Percentiles rank a stretch among this genome's conserved stretches.
Conservation (phyloP, 495 filamentous ascomycete species). For the Pseudoneurospora amorphoporcata region DNA sequence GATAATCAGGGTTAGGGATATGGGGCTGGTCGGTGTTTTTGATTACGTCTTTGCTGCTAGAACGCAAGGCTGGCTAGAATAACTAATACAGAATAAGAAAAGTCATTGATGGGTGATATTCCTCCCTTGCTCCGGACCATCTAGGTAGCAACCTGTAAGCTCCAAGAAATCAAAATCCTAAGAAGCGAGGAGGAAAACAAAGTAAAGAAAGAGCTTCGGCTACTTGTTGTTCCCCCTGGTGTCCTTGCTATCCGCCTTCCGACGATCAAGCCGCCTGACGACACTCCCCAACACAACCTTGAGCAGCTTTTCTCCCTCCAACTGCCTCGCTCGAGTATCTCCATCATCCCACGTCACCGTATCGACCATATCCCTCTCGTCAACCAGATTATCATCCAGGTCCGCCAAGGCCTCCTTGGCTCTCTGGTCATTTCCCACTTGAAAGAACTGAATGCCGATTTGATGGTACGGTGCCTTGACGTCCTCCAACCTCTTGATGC, state of each 20-base stretch:
- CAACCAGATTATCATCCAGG: slow-evolving; percentile 67
- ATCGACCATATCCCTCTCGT: slow-evolving; percentile 82
- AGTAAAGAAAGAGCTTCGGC: background rate
- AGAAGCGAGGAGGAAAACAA: background rate
- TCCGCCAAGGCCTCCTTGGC: slow-evolving; percentile 57
- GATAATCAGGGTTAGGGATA: background rate
- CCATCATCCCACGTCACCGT: slow-evolving; percentile 61
- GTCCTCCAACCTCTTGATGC: slow-evolving; percentile 61
- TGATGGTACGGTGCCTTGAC: slow-evolving; percentile 71
- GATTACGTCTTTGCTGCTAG: background rate
- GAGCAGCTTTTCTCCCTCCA: slow-evolving; percentile 56
- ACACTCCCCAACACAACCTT: slow-evolving; percentile 78
- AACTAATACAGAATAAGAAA: background rate
- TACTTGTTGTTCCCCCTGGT: background rate
- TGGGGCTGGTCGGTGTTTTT: background rate
- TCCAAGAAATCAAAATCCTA: background rate
- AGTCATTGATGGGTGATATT: background rate
- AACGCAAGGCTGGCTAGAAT: background rate
- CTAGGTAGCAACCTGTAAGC: background rate
- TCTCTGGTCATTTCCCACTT: slow-evolving; percentile 66
- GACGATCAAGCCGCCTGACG: slow-evolving; percentile 48
- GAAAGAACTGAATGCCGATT: slow-evolving; percentile 93
- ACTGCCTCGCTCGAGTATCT: slow-evolving; percentile 24
- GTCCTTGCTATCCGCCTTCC: slow-evolving; percentile 5
- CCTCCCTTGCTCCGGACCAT: background rate